phyloP scores from a whole-genome alignment of 202 grass and related monocot genomes.

The Carex sylvatica region DNA sequence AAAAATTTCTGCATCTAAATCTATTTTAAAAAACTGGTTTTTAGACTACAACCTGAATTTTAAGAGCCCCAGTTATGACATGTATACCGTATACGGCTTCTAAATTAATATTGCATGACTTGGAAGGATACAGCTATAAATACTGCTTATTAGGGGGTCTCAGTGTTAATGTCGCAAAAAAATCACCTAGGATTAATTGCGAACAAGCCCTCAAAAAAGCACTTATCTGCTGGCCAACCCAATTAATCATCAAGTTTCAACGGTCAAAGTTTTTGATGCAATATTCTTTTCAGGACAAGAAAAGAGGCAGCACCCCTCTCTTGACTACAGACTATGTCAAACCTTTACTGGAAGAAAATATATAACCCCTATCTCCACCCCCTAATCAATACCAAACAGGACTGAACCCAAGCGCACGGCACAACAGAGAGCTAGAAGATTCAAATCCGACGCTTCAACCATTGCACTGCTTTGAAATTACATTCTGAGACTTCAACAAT shows the following conservation, averaged over 20 bases:
- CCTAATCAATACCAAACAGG: background rate
- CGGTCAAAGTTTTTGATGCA: constrained; percentile 1
- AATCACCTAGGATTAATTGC: background rate
- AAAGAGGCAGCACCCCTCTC: background rate
- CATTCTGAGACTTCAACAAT: background rate
- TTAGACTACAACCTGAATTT: too few relatives aligned
- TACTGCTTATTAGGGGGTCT: background rate
- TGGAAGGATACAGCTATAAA: background rate
- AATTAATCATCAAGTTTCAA: background rate
- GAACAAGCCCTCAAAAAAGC: background rate
- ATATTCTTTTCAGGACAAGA: background rate
- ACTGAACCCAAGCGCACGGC: background rate
- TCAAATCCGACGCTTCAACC: background rate
- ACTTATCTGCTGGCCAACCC: background rate
- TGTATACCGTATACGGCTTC: too few relatives aligned
- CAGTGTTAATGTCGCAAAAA: background rate
- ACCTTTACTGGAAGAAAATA: background rate
- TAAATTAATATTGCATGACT: background rate
- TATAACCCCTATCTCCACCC: background rate
- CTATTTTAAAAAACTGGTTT: too few relatives aligned
- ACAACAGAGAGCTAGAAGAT: background rate
- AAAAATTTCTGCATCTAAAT: too few relatives aligned
- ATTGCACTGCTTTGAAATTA: background rate
- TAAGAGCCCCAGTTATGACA: too few relatives aligned
- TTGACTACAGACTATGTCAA: background rate